These are phyloP conservation scores for Cladobotryum protrusum DNA, from an alignment of 2,329 filamentous ascomycete species.

Conservation along the genomic window DNA sequence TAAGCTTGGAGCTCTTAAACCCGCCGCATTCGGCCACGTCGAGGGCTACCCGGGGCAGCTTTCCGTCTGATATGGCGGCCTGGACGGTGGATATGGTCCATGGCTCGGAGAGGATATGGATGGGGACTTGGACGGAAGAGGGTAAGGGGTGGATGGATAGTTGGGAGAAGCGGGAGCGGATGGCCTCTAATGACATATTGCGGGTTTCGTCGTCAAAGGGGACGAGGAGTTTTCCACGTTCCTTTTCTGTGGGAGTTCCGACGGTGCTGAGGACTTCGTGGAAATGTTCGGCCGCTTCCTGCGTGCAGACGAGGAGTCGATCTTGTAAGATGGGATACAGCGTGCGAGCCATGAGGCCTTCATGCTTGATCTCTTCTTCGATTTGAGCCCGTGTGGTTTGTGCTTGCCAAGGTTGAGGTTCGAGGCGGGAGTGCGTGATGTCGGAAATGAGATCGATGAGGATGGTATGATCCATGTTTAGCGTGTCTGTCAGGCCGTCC, in stretches of 20 bases:
- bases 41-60: constrained; percentile 28
- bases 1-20: constrained; percentile 32
- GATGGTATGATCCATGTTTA: constrained; percentile 38
- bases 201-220: constrained; percentile 18
- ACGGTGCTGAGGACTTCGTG: constrained; percentile 31
- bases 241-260: constrained; percentile 31
- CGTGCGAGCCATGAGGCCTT: constrained; percentile 27
- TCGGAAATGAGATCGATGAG: constrained; percentile 36
- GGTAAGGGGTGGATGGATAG: constrained; percentile 30
- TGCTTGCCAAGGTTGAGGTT: constrained; percentile 29
- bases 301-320: constrained; percentile 31
- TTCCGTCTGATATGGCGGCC: constrained; percentile 18
- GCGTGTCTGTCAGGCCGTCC: constrained; percentile 26
- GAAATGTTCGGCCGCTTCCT: constrained; percentile 33
- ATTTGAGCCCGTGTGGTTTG: constrained; percentile 28
- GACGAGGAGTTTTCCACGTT: constrained; percentile 29
- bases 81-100: constrained; percentile 24
- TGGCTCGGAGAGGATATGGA: constrained; percentile 24
- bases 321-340: constrained; percentile 30
- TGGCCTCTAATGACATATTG: constrained; percentile 8
- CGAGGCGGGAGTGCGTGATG: constrained; percentile 30
- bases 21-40: constrained; percentile 26
- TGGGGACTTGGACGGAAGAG: constrained; percentile 27
- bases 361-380: constrained; percentile 26
- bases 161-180: constrained; percentile 24